A percentile compares a stretch with the other conserved stretches of the same genome.
Evolutionary conservation across 768 basidiomycete species (phyloP).

Genomic region (Trametes sanguinea): DNA sequence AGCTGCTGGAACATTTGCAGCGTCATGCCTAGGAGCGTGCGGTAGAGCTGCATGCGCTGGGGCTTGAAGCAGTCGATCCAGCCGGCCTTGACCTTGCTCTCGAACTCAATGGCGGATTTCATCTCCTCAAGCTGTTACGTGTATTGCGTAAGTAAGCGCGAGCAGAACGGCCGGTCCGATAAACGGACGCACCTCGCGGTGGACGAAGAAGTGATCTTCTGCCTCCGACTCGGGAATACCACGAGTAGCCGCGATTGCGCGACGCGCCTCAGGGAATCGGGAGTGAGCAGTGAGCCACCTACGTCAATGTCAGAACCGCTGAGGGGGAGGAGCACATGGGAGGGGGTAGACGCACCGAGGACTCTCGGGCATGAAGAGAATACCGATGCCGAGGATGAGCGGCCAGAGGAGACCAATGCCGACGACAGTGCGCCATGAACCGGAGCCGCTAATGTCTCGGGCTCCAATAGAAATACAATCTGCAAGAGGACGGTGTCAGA

Average conservation of each 20-base stretch:
- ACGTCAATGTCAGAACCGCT: conserved; percentile 1
- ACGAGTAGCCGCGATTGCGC: conserved; percentile 49
- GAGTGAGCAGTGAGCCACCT: conserved; percentile 60
- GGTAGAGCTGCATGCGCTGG: conserved; percentile 58
- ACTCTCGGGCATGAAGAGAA: conserved; percentile 70
- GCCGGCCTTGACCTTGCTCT: conserved; percentile 46
- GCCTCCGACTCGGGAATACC: conserved; percentile 48
- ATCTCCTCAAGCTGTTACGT: conserved; percentile 49
- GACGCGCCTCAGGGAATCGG: conserved; percentile 49
- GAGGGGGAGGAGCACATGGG: neutral
- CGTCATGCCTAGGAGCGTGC: conserved; percentile 62
- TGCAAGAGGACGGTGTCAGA: conserved; percentile 25
- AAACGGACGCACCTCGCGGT: conserved; percentile 39
- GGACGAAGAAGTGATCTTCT: conserved; percentile 43
- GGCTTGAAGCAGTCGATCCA: conserved; percentile 73
- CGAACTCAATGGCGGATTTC: conserved; percentile 48
- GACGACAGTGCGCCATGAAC: conserved; percentile 64
- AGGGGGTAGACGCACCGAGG: conserved; percentile 41
- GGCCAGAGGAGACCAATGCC: conserved; percentile 67
- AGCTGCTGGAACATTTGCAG: conserved; percentile 75
- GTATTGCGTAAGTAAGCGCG: neutral
- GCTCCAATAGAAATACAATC: conserved; percentile 74
- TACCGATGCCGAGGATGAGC: conserved; percentile 59
- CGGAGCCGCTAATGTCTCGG: conserved; percentile 45
- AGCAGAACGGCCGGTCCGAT: conserved; percentile 1